A percentile compares a stretch with the other conserved stretches of the same genome.
Evolutionary conservation across 495 filamentous ascomycete genomes (phyloP).

Genomic region (Tuber microsphaerosporum): DNA sequence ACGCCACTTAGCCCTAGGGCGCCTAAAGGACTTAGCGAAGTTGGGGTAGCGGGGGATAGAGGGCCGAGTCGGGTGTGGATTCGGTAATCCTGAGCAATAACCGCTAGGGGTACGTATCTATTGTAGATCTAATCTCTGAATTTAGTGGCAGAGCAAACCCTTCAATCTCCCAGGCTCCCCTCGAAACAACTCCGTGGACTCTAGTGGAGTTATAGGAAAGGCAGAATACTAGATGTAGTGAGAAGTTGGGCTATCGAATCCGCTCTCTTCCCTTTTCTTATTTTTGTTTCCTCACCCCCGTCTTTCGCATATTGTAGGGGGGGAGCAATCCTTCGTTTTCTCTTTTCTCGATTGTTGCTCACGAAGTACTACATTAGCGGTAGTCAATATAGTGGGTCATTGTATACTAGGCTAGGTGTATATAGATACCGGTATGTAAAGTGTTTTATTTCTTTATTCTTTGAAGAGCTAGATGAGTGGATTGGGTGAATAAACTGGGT

Average conservation of each 20-base stretch:
- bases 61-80: too few relatives aligned
- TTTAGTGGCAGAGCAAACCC: background rate
- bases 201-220: background rate
- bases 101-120: background rate
- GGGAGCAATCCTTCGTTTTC: background rate
- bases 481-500: background rate
- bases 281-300: background rate
- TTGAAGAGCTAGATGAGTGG: background rate
- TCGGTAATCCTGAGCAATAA: background rate
- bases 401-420: background rate
- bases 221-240: background rate
- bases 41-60: background rate
- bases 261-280: background rate
- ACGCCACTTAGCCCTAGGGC: background rate
- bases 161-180: background rate
- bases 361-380: background rate
- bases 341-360: background rate
- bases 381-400: background rate
- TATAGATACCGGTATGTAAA: background rate
- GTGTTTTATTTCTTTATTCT: background rate
- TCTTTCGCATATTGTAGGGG: background rate
- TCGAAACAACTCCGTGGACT: background rate
- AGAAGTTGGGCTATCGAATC: background rate
- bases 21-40: background rate
- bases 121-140: background rate